phyloP scores from a whole-genome alignment of 192 early-diverging fungal genomes.

The Entomortierella beljakovae region DNA sequence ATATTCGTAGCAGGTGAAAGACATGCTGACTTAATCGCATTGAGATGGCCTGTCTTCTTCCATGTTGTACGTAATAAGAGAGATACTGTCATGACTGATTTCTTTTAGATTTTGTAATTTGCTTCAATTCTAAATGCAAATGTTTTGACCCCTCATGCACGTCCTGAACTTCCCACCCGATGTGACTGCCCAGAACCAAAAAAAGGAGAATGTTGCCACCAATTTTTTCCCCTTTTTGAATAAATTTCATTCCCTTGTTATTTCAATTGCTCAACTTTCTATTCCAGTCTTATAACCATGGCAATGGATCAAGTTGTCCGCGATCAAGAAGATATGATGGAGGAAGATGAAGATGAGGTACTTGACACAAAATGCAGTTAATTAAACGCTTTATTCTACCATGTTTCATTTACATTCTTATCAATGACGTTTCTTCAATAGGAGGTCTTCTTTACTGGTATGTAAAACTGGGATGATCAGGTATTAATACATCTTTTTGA shows the following conservation, averaged over 20 bases:
- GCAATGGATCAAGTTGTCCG: conserved; percentile 34
- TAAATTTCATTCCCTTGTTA: no score
- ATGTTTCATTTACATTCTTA: no score
- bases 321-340: conserved; percentile 11
- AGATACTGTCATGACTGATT: not conserved
- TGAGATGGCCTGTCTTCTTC: conserved; percentile 1
- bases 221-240: no score
- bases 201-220: not conserved
- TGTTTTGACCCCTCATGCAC: not conserved
- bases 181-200: not conserved
- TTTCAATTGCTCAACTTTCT: not conserved
- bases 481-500: no score
- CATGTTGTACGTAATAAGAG: conserved; percentile 12
- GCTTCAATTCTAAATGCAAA: not conserved
- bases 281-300: not conserved
- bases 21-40: not conserved
- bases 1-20: not conserved
- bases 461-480: no score
- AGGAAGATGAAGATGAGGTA: conserved; percentile 31
- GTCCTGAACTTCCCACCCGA: no score
- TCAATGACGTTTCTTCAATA: no score
- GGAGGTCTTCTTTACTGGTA: conserved; percentile 47
- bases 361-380: not conserved
- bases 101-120: not conserved
- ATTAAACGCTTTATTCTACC: no score